Base-by-base conservation (phyloP, 805 yeast species). In the Ogataea methanolica region DNA sequence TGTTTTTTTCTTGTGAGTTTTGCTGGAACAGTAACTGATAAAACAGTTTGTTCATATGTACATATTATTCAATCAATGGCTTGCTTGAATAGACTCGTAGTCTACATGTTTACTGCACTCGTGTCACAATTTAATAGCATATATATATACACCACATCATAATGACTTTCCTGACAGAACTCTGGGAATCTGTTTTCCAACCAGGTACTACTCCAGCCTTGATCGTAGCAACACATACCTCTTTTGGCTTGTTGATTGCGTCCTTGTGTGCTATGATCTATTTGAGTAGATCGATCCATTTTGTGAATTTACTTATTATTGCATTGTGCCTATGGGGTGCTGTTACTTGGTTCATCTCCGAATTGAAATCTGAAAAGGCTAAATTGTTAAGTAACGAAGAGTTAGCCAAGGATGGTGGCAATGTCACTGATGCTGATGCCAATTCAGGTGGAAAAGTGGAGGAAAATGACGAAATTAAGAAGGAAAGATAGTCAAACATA, bases 181-280 rank as follows among this genome's bases (percentile, higher is more conserved):
- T 92, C 39, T 91, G 97, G 97, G 83, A 86, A 47, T 87, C 96
- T 14, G 80, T 94, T 26, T 88, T 92, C 67, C 83, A 88, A 16
- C 97, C 98, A 6, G 99, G 99, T 1, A 80, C 96, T 1, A 79
- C 94, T 1, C 97, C 97, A 1, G 89, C 95, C 1, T 74, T 94
- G 44, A 74, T 90, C n/a, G 73, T 75, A 36, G 97, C 98, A 2
- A 92, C 97, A 0, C 97, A 94, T 63, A 75, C 71, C 2, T 85
- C 97, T 2, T 94, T 94, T 59, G 70, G 76, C 0, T 73, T 85
- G 11, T 73, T 94, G 47, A 70, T 82, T 12, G 41, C 78, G 5
- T 74, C 87, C 1, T 72, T 92, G 50, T 51, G 70, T 1, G 69
- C 74, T 48, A 76, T 92, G 69, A 75, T 83, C 31, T 79, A 75